phyloP scores from a whole-genome alignment of 331 rosid genomes.

The Arachis monticola region DNA sequence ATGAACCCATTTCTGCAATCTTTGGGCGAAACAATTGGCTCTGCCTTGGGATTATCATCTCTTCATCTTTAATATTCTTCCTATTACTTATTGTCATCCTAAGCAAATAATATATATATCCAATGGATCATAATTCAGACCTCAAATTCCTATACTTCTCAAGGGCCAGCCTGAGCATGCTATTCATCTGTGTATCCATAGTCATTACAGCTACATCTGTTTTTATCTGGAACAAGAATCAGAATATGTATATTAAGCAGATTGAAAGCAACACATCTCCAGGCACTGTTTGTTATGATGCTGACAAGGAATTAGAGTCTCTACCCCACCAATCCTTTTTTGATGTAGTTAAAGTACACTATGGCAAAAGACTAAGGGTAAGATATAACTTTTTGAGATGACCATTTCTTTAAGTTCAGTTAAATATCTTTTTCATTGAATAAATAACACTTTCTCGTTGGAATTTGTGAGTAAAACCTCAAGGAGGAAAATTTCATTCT shows the following conservation, averaged over 20 bases:
- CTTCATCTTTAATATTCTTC: conserved; percentile 59
- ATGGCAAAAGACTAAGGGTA: conserved; percentile 69
- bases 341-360: conserved; percentile 51
- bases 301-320: conserved; percentile 53
- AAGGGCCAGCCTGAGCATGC: conserved; percentile 54
- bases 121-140: conserved; percentile 56
- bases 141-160: conserved; percentile 48
- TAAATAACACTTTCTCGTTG: not conserved
- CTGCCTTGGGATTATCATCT: conserved; percentile 58
- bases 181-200: conserved; percentile 52
- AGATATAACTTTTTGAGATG: conserved; percentile 13
- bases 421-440: not conserved
- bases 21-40: conserved; percentile 66
- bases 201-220: conserved; percentile 50
- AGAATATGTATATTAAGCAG: conserved; percentile 42
- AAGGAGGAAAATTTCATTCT: not conserved
- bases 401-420: too few relatives aligned
- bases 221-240: conserved; percentile 62
- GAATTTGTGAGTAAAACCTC: not conserved
- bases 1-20: conserved; percentile 52
- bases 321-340: conserved; percentile 47
- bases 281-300: conserved; percentile 11
- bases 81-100: conserved; percentile 54
- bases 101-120: conserved; percentile 64
- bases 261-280: conserved; percentile 42